Evolutionary conservation across 75 land plant genomes (phyloP), one percentile per base, ranked within the genome.

Genomic region (Cunninghamia lanceolata): DNA sequence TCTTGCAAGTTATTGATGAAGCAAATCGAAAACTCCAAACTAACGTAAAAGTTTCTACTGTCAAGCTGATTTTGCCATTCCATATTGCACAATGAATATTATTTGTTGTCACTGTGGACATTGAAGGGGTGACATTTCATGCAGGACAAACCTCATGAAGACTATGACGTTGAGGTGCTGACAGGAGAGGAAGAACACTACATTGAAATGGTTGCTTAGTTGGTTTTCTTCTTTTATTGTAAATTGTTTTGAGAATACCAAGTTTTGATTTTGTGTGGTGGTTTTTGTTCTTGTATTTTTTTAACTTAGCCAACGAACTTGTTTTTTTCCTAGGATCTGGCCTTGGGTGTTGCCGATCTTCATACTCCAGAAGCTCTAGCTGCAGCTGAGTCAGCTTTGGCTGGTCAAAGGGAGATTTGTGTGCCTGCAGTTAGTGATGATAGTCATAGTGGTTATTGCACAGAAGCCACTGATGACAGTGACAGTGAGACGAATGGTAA

Each of bases 341-440:
- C 94, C 86, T 79, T 96, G 82, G 97, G 97, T 63, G 89, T 96
- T 73, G 94, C 95, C 52, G 97, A 96, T 77, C 94, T 96, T 42
- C 88, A 93, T 17, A 94, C 93, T 2, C 93, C 91, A 16, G 94
- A 94, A 80, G 96, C 97, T 82, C 87, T 96, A 28, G 90, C 94
- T 77, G 96, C 94, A 82, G 96, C 97, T 40, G 95, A 95, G 85
- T 87, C 91, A 86, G 92, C 90, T 43, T 79, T 94, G 39, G 86
- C 87, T 59, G 91, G 93, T 82, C 40, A 76, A 78, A 87, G 56
- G 15, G 89, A 88, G 38, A 10, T 68, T 30, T 73, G 77, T 8
- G 47, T 78, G 53, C 77, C 82, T 68, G 30, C 85, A 16, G 42
- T 35, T 75, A 75, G 78, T 36, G 78, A 75, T 75, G 14, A 50